Evolutionary conservation across 805 yeast species (phyloP), one percentile per base, ranked within the genome.

Genomic region (Sugiyamaella chiloensis): DNA sequence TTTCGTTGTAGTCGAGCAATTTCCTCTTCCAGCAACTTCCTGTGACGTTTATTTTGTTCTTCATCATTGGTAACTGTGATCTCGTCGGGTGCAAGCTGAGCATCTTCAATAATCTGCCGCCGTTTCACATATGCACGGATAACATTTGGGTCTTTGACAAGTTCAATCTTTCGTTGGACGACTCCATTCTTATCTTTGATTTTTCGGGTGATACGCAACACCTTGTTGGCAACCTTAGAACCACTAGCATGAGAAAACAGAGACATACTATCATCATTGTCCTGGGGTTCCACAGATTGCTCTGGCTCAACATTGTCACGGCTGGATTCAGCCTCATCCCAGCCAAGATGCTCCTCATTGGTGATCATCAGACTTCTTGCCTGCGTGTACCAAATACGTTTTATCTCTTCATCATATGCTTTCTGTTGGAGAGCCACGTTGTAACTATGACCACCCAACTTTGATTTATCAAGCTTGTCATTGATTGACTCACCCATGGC

Each of bases 301-400:
- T 23, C 24, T 17, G 30, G 17, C 32, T 43, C 9, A 35, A 45
- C n/a, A 7, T 46, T 45, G 21, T 57, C 51, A 44, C 51, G 58
- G 46, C 24, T 61, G 54, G 47, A 58, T 59, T 47, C 62, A 51
- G 52, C 65, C 59, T 23, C 71, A 55, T 51, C 62, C 60, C 64
- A 63, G n/a, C 49, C 54, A 1, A 61, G 56, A 46, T 73, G 68
- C 3, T 63, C 57, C 24, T 64, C 62, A 49, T 72, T 69, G 3
- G 71, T 44, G 65, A 71, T 67, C 16, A 76, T 68, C 44, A 90
- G 69, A 8, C 82, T 74, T 50, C 76, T 73, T 42, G 81, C 78
- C 62, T 91, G 98, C 5, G 83, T 79, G 58, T 85, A 83, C 99
- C 99, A 93, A 23, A 90, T 89, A 46, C 88, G 76, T 30, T 78